phyloP scores from a whole-genome alignment of 345 rosid genomes.

The Raphanus sativus region DNA sequence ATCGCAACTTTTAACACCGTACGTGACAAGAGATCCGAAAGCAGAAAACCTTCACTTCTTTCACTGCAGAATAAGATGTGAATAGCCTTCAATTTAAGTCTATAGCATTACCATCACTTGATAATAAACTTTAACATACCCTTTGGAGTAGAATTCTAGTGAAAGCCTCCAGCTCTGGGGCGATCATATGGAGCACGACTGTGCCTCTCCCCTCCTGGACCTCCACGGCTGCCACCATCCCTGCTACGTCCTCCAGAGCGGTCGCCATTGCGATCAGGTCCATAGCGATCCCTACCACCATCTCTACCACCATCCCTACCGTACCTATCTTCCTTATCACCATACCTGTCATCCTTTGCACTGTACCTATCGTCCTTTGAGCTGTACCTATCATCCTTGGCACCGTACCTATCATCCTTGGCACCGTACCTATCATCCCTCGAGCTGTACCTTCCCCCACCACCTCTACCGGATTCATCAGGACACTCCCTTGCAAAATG shows the following conservation, averaged over 20 bases:
- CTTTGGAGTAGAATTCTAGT: conserved; percentile 22
- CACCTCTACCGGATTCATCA: conserved; percentile 52
- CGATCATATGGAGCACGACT: conserved; percentile 88
- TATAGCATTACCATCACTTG: no score
- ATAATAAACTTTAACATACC: conserved; percentile 11
- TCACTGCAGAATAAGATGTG: conserved; percentile 15
- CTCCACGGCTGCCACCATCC: conserved; percentile 73
- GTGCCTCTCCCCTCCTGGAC: conserved; percentile 69
- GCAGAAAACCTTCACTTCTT: conserved; percentile 29
- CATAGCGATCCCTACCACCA: conserved; percentile 61
- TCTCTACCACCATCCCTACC: conserved; percentile 52
- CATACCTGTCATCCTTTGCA: conserved; percentile 47
- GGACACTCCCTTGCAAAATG: conserved; percentile 98
- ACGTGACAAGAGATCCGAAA: conserved; percentile 8
- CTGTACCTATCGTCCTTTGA: conserved; percentile 45
- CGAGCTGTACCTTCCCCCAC: conserved; percentile 48
- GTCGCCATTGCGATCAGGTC: conserved; percentile 75
- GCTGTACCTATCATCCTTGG: conserved; percentile 41
- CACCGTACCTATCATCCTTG: conserved; percentile 40
- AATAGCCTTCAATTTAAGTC: not conserved
- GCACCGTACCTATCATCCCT: conserved; percentile 48
- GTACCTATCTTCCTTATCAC: conserved; percentile 36
- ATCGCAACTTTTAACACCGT: conserved; percentile 11
- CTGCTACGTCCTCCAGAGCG: conserved; percentile 69
- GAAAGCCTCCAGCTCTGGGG: conserved; percentile 52